A percentile compares a stretch with the other conserved stretches of the same genome.
These are phyloP conservation scores for Ceratobasidium sp. DNA, from an alignment of 1,284 basidiomycete species.

Conservation along the genomic window DNA sequence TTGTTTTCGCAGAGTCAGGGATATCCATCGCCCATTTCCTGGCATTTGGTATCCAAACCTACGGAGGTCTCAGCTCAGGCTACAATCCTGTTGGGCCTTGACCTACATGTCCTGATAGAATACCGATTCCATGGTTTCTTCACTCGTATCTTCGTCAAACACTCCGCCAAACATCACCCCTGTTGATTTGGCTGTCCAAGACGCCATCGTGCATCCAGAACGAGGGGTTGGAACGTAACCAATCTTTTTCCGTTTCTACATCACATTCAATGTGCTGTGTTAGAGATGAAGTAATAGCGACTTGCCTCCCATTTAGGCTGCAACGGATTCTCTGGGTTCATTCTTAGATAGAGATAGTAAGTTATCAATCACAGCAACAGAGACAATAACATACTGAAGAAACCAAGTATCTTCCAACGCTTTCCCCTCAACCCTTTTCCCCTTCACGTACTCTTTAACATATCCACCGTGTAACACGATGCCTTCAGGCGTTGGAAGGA, in stretches of 20 bases:
- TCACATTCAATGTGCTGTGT: slow-evolving; percentile 43
- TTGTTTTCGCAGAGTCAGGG: slow-evolving; percentile 67
- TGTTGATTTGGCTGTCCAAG: slow-evolving; percentile 71
- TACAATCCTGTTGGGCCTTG: neutral
- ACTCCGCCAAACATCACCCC: slow-evolving; percentile 92
- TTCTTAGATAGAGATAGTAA: neutral
- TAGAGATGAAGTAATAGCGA: slow-evolving; percentile 48
- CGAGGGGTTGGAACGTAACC: slow-evolving; percentile 73
- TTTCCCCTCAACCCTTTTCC: slow-evolving; percentile 83
- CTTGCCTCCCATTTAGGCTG: slow-evolving; percentile 32
- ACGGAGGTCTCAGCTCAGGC: neutral
- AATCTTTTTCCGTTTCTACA: slow-evolving; percentile 68
- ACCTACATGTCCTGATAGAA: slow-evolving; percentile 85
- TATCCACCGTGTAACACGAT: slow-evolving; percentile 89
- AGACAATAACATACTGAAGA: slow-evolving; percentile 61
- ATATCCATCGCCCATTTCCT: slow-evolving; percentile 83
- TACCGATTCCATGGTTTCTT: slow-evolving; percentile 83
- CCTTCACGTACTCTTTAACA: slow-evolving; percentile 89
- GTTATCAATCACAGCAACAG: neutral
- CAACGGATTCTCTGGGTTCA: slow-evolving; percentile 24
- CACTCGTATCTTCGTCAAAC: slow-evolving; percentile 84
- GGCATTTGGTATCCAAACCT: slow-evolving; percentile 82
- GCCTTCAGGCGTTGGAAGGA: slow-evolving; percentile 81
- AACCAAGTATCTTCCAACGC: slow-evolving; percentile 94
- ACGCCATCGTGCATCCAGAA: slow-evolving; percentile 84